Evolutionary conservation across 2,329 filamentous ascomycete genomes (phyloP).

Genomic region (Daldinia sp.): DNA sequence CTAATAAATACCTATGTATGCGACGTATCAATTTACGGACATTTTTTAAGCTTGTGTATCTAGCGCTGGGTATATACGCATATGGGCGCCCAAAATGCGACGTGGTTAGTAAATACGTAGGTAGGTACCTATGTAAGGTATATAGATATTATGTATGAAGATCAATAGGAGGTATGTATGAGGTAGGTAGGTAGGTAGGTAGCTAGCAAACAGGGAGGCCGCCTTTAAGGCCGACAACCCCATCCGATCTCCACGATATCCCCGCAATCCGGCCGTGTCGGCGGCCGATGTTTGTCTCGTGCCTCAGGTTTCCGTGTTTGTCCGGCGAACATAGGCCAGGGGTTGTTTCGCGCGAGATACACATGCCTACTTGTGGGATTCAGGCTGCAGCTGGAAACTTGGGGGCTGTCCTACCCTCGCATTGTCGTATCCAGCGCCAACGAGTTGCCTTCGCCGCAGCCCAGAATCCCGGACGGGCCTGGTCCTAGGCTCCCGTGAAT

Average conservation of each 20-base stretch:
- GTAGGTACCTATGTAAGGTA: background rate
- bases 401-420: background rate
- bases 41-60: background rate
- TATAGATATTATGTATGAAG: background rate
- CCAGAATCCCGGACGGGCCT: conserved; percentile 5
- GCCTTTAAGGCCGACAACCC: conserved; percentile 9
- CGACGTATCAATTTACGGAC: background rate
- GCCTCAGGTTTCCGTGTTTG: conserved; percentile 11
- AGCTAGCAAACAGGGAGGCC: conserved; percentile 18
- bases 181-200: conserved; percentile 3
- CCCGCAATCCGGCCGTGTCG: conserved; percentile 25
- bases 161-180: conserved; percentile 6
- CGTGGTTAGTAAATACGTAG: background rate
- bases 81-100: background rate
- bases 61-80: background rate
- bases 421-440: background rate
- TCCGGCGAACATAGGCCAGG: conserved; percentile 4
- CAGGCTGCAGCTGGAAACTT: background rate
- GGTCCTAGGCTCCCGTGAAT: conserved; percentile 16
- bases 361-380: background rate
- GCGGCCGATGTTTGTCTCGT: conserved; percentile 26
- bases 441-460: conserved; percentile 6
- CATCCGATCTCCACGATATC: conserved; percentile 16
- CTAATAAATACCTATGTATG: background rate
- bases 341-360: background rate